phyloP scores from a whole-genome alignment of 192 early-diverging fungal species.

The Coemansia umbellata region DNA sequence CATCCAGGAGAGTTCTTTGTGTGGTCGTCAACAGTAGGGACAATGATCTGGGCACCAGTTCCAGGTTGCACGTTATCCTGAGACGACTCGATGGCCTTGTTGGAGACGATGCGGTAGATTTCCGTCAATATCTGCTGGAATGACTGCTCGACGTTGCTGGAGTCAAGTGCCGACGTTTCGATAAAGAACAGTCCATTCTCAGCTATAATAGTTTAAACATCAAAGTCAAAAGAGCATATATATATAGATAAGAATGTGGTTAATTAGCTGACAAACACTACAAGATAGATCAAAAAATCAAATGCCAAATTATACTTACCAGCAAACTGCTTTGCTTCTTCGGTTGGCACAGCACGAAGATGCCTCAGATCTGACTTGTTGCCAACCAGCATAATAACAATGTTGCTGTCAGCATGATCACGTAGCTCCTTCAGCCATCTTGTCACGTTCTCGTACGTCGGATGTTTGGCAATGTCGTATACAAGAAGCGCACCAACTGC shows the following conservation, averaged over 20 bases:
- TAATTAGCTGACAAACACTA: too few relatives aligned
- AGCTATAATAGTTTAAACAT: slow-evolving; percentile 43
- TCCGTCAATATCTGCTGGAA: slow-evolving; percentile 95
- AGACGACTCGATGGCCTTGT: slow-evolving; percentile 87
- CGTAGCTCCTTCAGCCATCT: slow-evolving; percentile 98
- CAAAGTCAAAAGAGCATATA: background rate
- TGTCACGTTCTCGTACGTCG: slow-evolving; percentile 92
- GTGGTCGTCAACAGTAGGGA: slow-evolving; percentile 59
- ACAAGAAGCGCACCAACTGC: slow-evolving; percentile 96
- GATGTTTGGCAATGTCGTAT: slow-evolving; percentile 96
- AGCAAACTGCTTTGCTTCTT: slow-evolving; percentile 97
- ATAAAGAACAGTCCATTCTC: slow-evolving; percentile 96
- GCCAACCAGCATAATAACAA: slow-evolving; percentile 98
- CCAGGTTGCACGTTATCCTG: slow-evolving; percentile 66
- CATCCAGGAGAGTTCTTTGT: slow-evolving; percentile 58
- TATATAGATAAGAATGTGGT: too few relatives aligned
- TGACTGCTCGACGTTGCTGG: slow-evolving; percentile 92
- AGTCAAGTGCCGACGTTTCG: slow-evolving; percentile 96
- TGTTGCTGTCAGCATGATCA: slow-evolving; percentile 96
- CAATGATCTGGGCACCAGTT: slow-evolving; percentile 66
- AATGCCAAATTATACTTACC: slow-evolving; percentile 47
- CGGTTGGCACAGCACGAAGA: slow-evolving; percentile 91
- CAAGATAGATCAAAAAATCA: too few relatives aligned
- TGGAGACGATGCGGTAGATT: slow-evolving; percentile 92
- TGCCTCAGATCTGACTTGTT: slow-evolving; percentile 99